Conservation (phyloP, 257 asterid genomes). For the Plantago major region DNA sequence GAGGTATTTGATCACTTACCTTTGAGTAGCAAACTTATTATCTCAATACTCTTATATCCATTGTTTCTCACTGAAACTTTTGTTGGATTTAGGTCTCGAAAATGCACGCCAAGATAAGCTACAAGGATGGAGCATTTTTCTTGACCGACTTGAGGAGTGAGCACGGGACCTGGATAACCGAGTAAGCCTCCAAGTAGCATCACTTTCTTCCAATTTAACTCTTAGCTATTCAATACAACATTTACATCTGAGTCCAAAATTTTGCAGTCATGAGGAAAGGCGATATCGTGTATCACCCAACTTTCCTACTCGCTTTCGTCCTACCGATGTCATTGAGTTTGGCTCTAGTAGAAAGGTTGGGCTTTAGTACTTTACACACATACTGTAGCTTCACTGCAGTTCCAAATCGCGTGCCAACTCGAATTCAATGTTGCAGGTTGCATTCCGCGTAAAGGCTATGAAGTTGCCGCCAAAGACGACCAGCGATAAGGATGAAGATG, state of each 20-base stretch:
- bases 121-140: conserved; percentile 61
- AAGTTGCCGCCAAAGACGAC: conserved; percentile 36
- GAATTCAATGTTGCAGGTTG: conserved; percentile 32
- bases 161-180: conserved; percentile 77
- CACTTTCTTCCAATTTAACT: not conserved
- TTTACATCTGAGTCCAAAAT: conserved; percentile 3
- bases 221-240: not conserved
- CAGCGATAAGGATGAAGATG: conserved; percentile 21
- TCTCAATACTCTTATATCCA: not conserved
- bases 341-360: conserved; percentile 68
- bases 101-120: conserved; percentile 66
- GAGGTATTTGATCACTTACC: conserved; percentile 36
- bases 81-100: conserved; percentile 47
- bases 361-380: no score
- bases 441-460: conserved; percentile 70
- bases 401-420: no score
- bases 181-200: conserved; percentile 34
- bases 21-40: not conserved
- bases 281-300: conserved; percentile 55
- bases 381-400: no score
- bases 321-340: conserved; percentile 71
- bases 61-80: not conserved
- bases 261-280: conserved; percentile 68
- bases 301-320: conserved; percentile 66
- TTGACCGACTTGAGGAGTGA: conserved; percentile 75